Base-by-base conservation (phyloP, 225 moss, liverwort and hornwort species). In the Physcomitrellopsis africana region DNA sequence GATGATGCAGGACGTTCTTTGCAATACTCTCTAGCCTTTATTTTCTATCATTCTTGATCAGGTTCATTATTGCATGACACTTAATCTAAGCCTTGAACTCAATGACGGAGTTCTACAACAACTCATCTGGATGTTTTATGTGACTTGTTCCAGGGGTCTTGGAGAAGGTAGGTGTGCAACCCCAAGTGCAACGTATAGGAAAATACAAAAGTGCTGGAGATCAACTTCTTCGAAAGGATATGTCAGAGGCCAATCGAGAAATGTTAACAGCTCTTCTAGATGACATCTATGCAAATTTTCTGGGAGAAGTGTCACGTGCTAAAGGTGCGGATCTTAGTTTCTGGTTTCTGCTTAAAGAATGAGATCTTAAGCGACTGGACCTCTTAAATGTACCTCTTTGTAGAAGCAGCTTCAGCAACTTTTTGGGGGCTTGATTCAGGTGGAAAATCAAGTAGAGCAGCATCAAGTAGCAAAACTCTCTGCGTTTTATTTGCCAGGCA, bases 221-320 rank as follows among this genome's bases (percentile, higher is more conserved):
- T 84, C 85, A 86, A 54, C 85, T 97, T 65, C 51, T 77, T 8
- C 90, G 94, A 43, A 97, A 90, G 83, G 86, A 94, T 71, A 97
- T 97, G 97, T 97, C 97, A 23, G 94, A 94, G 68, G 84, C 97
- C 18, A 97, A 97, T 80, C 91, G 94, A 48, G 97, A 97, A 87
- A 94, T 97, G 97, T 86, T 97, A 52, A 93, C 94, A 57, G 89
- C 94, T 55, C 68, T 97, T 72, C 87, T 97, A 66, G 94, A 97
- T 74, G 97, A 97, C 46, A 83, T 97, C 49, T 94, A 91, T 76
- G 86, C 64, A 57, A 97, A 93, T 52, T 97, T 93, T 84, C 80
- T 93, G 8, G 78, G 90, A 75, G 81, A 94, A 72, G 83, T 97
- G 67, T 82, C 91, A 70, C 44, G 73, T 70, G 87, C 97, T 63